Base-by-base conservation (phyloP, 495 filamentous ascomycete genomes). In the Baudoinia panamericana region DNA sequence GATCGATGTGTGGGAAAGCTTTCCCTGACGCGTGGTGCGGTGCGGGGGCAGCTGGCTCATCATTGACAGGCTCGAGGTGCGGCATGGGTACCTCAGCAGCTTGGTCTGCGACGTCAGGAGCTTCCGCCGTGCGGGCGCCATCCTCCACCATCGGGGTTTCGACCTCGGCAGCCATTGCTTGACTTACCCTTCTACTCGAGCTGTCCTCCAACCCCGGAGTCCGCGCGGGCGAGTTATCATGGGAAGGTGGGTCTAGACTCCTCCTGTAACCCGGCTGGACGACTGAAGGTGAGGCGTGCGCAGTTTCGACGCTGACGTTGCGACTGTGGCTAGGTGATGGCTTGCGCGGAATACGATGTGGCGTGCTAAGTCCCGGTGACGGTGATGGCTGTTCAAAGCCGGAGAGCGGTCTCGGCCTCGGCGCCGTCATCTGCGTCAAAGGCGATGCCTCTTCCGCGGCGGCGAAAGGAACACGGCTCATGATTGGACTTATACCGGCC, bases 401-500 rank as follows among this genome's bases (percentile, higher is more conserved):
- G n/a, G n/a, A n/a, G n/a, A n/a, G n/a, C n/a, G n/a, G n/a, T n/a
- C n/a, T n/a, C n/a, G n/a, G n/a, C n/a, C n/a, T n/a, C n/a, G n/a
- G n/a, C n/a, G n/a, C n/a, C n/a, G n/a, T n/a, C n/a, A n/a, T n/a
- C n/a, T n/a, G n/a, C n/a, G n/a, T n/a, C n/a, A n/a, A n/a, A n/a
- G n/a, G n/a, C n/a, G n/a, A n/a, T n/a, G n/a, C n/a, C n/a, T n/a
- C n/a, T n/a, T n/a, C n/a, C n/a, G n/a, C n/a, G n/a, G n/a, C n/a
- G n/a, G n/a, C n/a, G n/a, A n/a, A n/a, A n/a, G 70, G 62, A 13
- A 64, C 64, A 34, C 63, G 58, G 42, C 70, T 66, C 38, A 82
- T 80, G 30, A 84, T 82, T 1, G 79, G 79, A 49, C 75, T 80
- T 43, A 84, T 76, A 17, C 62, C 64, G 38, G 73, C 67, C 0